A percentile compares a stretch with the other conserved stretches of the same genome.
phyloP scores from a whole-genome alignment of 768 basidiomycete genomes.

The Hygrocybe coccinea region DNA sequence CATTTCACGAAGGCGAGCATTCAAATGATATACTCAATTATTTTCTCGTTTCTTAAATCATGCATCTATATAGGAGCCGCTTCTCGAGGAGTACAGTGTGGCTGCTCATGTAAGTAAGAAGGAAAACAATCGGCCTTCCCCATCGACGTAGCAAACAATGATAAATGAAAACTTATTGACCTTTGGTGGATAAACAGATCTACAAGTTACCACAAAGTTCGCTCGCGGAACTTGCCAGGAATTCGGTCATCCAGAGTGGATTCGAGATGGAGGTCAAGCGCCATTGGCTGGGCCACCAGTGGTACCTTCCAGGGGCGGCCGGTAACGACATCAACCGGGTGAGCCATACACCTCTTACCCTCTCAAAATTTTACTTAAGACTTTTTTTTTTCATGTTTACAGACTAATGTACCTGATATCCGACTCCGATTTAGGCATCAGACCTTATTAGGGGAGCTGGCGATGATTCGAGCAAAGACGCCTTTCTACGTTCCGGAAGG shows the following conservation, averaged over 20 bases:
- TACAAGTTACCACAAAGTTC: conserved; percentile 95
- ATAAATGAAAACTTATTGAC: not conserved
- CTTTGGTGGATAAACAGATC: conserved; percentile 49
- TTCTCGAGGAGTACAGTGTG: conserved; percentile 95
- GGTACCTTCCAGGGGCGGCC: conserved; percentile 88
- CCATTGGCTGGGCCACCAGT: conserved; percentile 88
- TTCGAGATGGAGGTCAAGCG: conserved; percentile 99
- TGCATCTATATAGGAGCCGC: conserved; percentile 62
- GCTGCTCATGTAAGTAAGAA: conserved; percentile 76
- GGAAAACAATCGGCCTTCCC: too few species aligned
- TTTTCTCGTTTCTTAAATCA: not conserved
- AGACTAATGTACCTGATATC: conserved; percentile 97
- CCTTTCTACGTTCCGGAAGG: not conserved
- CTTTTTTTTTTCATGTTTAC: conserved; percentile 7
- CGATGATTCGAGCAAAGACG: conserved; percentile 44
- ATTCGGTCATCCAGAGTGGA: conserved; percentile 93
- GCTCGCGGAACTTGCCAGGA: conserved; percentile 94
- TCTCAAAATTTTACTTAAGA: not conserved
- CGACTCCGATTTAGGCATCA: conserved; percentile 88
- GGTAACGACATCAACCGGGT: conserved; percentile 98
- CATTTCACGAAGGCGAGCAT: conserved; percentile 88
- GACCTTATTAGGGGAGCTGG: conserved; percentile 82
- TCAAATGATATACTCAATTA: not conserved
- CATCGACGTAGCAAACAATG: too few species aligned
- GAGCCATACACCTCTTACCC: conserved; percentile 9